phyloP scores from a whole-genome alignment of 768 basidiomycete genomes.

The Trichaptum fuscoviolaceum region DNA sequence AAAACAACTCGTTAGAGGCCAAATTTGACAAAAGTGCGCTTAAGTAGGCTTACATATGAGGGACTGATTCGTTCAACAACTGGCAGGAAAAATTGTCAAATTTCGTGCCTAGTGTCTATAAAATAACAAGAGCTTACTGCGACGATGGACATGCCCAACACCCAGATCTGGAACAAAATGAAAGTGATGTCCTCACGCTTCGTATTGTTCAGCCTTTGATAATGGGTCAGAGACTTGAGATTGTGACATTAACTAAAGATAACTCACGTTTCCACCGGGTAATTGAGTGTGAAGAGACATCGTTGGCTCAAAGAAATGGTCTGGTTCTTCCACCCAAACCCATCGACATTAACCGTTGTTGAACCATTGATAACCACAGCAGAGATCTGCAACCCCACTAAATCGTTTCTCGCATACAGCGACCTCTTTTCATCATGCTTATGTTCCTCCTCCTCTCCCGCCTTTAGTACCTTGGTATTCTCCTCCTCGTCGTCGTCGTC shows the following conservation, averaged over 20 bases:
- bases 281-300: slow-evolving; percentile 62
- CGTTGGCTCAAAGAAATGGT: slow-evolving; percentile 34
- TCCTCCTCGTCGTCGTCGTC: slow-evolving; percentile 10
- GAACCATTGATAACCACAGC: slow-evolving; percentile 11
- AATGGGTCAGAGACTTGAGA: slow-evolving; percentile 5
- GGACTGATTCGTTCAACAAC: slow-evolving; percentile 70
- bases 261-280: slow-evolving; percentile 64
- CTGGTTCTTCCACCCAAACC: slow-evolving; percentile 28
- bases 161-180: slow-evolving; percentile 77
- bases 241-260: not conserved
- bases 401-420: slow-evolving; percentile 1
- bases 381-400: not conserved
- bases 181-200: slow-evolving; percentile 76
- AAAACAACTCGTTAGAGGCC: slow-evolving; percentile 2
- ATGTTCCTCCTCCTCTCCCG: slow-evolving; percentile 14
- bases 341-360: slow-evolving; percentile 25
- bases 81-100: slow-evolving; percentile 7
- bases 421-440: slow-evolving; percentile 15
- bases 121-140: slow-evolving; percentile 31
- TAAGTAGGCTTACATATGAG: slow-evolving; percentile 48
- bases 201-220: slow-evolving; percentile 56
- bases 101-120: not conserved
- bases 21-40: too few species aligned
- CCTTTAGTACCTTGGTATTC: slow-evolving; percentile 6
- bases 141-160: slow-evolving; percentile 70